Evolutionary conservation across 2,329 filamentous ascomycete species (phyloP).

Genomic region (Paracorniculantispora psalliotae): DNA sequence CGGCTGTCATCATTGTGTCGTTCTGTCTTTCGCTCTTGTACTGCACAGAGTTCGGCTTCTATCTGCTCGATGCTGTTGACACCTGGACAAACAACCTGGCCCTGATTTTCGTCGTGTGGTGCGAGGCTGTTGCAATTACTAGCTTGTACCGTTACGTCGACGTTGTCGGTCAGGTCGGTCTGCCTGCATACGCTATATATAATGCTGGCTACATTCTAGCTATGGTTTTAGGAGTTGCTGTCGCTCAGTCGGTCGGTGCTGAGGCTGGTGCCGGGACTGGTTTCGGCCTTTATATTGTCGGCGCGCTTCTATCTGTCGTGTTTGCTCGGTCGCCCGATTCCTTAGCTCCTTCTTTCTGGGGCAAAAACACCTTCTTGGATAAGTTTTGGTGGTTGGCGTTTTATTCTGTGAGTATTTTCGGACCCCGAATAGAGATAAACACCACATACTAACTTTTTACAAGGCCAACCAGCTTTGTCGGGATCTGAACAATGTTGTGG

Average conservation of each 20-base stretch:
- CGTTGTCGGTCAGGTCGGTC: constrained; percentile 37
- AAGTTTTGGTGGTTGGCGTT: constrained; percentile 47
- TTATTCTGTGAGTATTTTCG: constrained; percentile 42
- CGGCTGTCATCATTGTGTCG: constrained; percentile 37
- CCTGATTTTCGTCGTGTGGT: constrained; percentile 47
- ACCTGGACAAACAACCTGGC: constrained; percentile 48
- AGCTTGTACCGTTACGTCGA: constrained; percentile 45
- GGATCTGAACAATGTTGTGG: constrained; percentile 46
- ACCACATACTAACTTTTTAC: constrained; percentile 4
- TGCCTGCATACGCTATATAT: constrained; percentile 35
- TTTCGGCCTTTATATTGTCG: constrained; percentile 42
- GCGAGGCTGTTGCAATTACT: constrained; percentile 44
- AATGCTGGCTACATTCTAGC: constrained; percentile 44
- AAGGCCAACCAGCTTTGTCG: constrained; percentile 49
- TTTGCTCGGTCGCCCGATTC: constrained; percentile 35
- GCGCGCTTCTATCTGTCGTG: constrained; percentile 29
- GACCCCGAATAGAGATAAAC: accelerated
- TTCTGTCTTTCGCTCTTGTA: constrained; percentile 48
- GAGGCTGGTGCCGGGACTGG: constrained; percentile 42
- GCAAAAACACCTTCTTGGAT: constrained; percentile 28
- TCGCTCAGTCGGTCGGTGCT: constrained; percentile 40
- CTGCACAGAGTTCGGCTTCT: constrained; percentile 50
- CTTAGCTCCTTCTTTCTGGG: constrained; percentile 38
- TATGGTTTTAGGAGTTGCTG: constrained; percentile 41
- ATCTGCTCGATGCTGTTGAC: constrained; percentile 47